Evolutionary conservation across 441 rosid species (phyloP).

Genomic region (Francoa sonchifolia): DNA sequence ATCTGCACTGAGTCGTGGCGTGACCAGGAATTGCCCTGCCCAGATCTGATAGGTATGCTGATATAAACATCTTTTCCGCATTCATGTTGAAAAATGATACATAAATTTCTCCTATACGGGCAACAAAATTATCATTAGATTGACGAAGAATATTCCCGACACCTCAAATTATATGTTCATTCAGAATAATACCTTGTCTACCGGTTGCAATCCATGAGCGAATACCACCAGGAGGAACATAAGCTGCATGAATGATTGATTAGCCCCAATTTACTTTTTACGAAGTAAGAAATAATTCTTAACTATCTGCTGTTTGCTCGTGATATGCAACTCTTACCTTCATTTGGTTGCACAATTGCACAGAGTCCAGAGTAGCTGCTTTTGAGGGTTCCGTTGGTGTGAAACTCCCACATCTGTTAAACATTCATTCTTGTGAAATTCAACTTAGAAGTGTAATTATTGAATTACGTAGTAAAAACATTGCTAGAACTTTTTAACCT

Average conservation of each 20-base stretch:
- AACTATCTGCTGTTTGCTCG: background rate
- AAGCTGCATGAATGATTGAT: conserved; percentile 23
- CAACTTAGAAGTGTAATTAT: background rate
- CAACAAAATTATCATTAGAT: conserved; percentile 1
- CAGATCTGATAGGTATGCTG: conserved; percentile 45
- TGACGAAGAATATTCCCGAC: background rate
- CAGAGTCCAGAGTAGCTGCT: conserved; percentile 80
- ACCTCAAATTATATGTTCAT: background rate
- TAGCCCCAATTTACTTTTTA: conserved; percentile 4
- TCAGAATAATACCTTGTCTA: conserved; percentile 34
- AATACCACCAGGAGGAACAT: conserved; percentile 28
- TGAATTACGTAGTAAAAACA: background rate
- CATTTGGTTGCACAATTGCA: conserved; percentile 33
- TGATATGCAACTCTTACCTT: conserved; percentile 27
- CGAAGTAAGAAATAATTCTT: background rate
- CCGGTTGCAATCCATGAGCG: conserved; percentile 89
- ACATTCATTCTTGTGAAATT: background rate
- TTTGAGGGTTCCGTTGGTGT: conserved; percentile 40
- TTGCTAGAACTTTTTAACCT: conserved; percentile 34
- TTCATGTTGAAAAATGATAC: conserved; percentile 76
- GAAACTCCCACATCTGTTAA: conserved; percentile 72
- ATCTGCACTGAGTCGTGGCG: conserved; percentile 27
- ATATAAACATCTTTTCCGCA: conserved; percentile 27
- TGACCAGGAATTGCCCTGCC: conserved; percentile 29
- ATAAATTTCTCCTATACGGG: conserved; percentile 47